These are phyloP conservation scores for Chytriomyces sp. DNA, from an alignment of 192 early-diverging fungal species.

Conservation along the genomic window DNA sequence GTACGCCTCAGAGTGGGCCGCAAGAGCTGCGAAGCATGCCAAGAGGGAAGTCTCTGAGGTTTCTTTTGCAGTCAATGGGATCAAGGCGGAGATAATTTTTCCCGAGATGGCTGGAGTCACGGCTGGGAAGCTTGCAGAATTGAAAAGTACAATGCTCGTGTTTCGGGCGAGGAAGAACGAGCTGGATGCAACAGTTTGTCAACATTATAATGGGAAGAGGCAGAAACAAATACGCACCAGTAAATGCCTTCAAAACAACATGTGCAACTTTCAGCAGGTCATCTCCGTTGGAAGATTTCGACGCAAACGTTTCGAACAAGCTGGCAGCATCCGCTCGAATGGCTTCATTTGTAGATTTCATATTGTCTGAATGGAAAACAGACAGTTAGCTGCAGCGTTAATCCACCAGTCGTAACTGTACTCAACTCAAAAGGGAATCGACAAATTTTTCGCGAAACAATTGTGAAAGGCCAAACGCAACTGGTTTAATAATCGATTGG, in stretches of 20 bases:
- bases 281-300: conserved; percentile 50
- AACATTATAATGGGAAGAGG: conserved; percentile 18
- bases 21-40: conserved; percentile 65
- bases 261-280: conserved; percentile 65
- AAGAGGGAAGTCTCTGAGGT: conserved; percentile 71
- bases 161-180: conserved; percentile 63
- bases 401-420: background rate
- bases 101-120: conserved; percentile 44
- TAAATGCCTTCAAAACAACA: conserved; percentile 61
- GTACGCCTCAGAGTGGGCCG: conserved; percentile 58
- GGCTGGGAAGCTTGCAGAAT: conserved; percentile 54
- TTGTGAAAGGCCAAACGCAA: conserved; percentile 65
- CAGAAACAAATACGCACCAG: conserved; percentile 24
- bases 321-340: conserved; percentile 61
- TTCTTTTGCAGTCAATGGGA: conserved; percentile 78
- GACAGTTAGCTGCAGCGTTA: background rate
- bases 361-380: conserved; percentile 43
- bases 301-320: conserved; percentile 65
- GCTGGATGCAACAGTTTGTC: conserved; percentile 20
- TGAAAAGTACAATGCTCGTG: conserved; percentile 68
- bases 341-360: conserved; percentile 69
- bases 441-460: conserved; percentile 68
- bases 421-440: conserved; percentile 60
- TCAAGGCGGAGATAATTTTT: conserved; percentile 65
- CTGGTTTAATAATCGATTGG: conserved; percentile 51